Base-by-base conservation (phyloP, 73 alveolate genomes). In the Paramecium octaurelia region DNA sequence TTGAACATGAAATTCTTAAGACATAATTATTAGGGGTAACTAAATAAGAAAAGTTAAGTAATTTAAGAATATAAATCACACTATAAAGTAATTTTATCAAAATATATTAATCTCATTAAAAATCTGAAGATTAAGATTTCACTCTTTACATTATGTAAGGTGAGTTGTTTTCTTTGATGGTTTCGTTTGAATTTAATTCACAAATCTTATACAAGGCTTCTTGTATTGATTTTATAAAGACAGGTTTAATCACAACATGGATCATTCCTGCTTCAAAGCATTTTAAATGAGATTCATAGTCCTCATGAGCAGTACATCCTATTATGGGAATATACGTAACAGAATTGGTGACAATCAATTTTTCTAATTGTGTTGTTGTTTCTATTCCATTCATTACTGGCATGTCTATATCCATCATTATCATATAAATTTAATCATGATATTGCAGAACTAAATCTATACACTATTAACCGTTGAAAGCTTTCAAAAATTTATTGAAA, bases 241-340 rank as follows among this genome's bases (percentile, higher is more conserved):
- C 91, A 11, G 91, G 91, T 18, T 80, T 80, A 8, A 42, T 46
- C 5, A 80, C 91, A 9, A 80, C 91, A 80, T 80, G 46, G 0
- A 80, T 43, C 91, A 80, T 80, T 21, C 91, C 91, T 8, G 73
- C 91, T 24, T 80, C 75, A 46, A 31, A 80, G 16, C 91, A 80
- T 24, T 27, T 20, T 40, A 31, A 40, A 80, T 80, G 91, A 4
- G 91, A 14, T 31, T 80, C 73, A 12, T 44, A 31, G 48, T 80
- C 91, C 14, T 80, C 91, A 80, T 80, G 91, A 44, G 91, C 91
- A 18, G 91, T 80, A 35, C 91, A 80, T 44, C 91, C 91, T 2
- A 80, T 48, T 3, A 80, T 80, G 2, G 91, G 91, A 20, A 80
- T 80, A 48, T 34, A 27, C 9, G 58, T 12, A 10, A 80, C 57